These are phyloP conservation scores for Pythium sp. DNA, from an alignment of 352 stramenopile genomes.

Conservation along the genomic window DNA sequence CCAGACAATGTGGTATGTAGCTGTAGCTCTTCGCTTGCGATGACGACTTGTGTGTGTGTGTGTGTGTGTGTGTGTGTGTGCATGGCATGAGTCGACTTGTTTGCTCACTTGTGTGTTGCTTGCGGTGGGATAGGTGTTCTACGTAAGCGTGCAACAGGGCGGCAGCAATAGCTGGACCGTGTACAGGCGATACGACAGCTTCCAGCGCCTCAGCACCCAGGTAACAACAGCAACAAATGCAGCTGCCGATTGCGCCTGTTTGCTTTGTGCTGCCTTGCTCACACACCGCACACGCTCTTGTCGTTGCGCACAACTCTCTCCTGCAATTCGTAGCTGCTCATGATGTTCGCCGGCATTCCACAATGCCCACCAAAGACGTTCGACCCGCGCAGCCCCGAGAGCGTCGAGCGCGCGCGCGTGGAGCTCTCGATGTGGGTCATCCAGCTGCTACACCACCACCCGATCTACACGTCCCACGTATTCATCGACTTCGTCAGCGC, in stretches of 20 bases:
- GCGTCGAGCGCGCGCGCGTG: conserved; percentile 64
- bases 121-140: conserved; percentile 48
- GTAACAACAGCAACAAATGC: conserved; percentile 14
- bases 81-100: conserved; percentile 6
- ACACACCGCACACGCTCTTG: neutral
- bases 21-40: neutral
- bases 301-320: neutral
- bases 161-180: conserved; percentile 65
- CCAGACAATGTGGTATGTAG: conserved; percentile 46
- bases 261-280: conserved; percentile 4
- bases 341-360: conserved; percentile 75
- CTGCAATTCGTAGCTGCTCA: conserved; percentile 29
- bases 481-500: conserved; percentile 81
- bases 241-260: neutral
- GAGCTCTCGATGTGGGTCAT: conserved; percentile 82
- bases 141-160: conserved; percentile 73
- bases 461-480: conserved; percentile 80
- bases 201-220: conserved; percentile 71
- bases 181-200: conserved; percentile 72
- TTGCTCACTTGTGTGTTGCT: conserved; percentile 2
- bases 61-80: neutral
- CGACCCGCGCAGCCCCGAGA: conserved; percentile 64
- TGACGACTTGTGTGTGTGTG: neutral
- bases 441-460: conserved; percentile 72
- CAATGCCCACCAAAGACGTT: conserved; percentile 52